A percentile compares a stretch with the other conserved stretches of the same genome.
Evolutionary conservation across 2,329 filamentous ascomycete species (phyloP).

Genomic region (Trichoderma pleuroti): DNA sequence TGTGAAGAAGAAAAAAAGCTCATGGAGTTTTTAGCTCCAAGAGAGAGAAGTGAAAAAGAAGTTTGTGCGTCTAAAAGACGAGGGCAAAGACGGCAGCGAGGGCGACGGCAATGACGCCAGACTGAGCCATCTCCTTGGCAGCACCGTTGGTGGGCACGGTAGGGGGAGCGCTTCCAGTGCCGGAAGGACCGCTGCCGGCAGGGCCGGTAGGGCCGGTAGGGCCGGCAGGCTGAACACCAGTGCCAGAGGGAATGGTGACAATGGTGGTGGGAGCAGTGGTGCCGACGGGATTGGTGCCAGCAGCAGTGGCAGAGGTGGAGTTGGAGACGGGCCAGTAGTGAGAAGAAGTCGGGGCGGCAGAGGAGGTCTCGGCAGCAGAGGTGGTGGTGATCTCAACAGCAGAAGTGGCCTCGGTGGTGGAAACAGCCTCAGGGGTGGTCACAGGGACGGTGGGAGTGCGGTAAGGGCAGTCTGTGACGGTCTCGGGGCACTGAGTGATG

Average conservation of each 20-base stretch:
- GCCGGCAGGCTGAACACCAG: constrained; percentile 15
- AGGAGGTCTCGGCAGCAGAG: constrained; percentile 21
- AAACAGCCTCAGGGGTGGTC: constrained; percentile 19
- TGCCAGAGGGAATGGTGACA: constrained; percentile 23
- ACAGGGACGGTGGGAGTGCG: constrained; percentile 26
- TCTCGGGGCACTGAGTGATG: constrained; percentile 47
- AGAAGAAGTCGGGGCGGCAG: constrained; percentile 21
- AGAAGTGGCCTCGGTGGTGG: constrained; percentile 27
- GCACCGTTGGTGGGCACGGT: constrained; percentile 30
- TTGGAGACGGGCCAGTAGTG: constrained; percentile 32
- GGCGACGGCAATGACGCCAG: constrained; percentile 39
- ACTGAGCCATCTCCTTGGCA: constrained; percentile 38
- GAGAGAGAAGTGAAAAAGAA: not conserved
- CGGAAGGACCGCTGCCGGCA: constrained; percentile 23
- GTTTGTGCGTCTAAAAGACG: constrained; percentile 30
- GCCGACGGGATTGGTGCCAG: constrained; percentile 20
- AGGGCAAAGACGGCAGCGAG: constrained; percentile 40
- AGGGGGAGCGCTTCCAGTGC: constrained; percentile 13
- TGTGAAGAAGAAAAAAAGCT: not conserved
- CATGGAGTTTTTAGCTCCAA: not conserved
- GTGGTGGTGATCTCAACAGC: constrained; percentile 31
- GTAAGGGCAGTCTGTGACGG: constrained; percentile 42
- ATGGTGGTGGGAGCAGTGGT: constrained; percentile 26
- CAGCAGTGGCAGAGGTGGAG: constrained; percentile 29
- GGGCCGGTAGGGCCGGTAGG: constrained; percentile 22